A percentile compares a stretch with the other conserved stretches of the same genome.
Evolutionary conservation across 2,329 filamentous ascomycete genomes (phyloP).

Genomic region (Fusarium irregulare): DNA sequence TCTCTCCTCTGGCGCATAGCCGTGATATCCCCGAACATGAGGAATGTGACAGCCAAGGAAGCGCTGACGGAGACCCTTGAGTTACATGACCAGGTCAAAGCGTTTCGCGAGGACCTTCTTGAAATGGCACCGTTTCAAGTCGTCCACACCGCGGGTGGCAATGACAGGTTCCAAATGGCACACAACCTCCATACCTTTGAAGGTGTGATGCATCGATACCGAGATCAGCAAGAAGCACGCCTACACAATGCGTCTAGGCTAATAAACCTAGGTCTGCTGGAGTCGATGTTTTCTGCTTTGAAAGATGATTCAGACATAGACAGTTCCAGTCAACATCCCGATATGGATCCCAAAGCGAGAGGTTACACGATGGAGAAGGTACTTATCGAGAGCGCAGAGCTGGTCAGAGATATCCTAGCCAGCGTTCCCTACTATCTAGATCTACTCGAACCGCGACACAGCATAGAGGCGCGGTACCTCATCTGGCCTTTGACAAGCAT

Average conservation of each 20-base stretch:
- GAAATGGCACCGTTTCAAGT: background rate
- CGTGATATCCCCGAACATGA: background rate
- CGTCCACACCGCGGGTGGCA: background rate
- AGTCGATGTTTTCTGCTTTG: background rate
- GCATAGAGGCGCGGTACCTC: background rate
- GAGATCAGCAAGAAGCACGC: background rate
- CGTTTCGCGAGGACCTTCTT: background rate
- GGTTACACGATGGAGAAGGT: background rate
- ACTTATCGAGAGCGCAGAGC: background rate
- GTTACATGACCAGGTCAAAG: background rate
- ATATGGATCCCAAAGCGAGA: background rate
- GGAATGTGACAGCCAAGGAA: background rate
- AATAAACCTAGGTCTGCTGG: background rate
- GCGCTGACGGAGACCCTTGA: fast-evolving
- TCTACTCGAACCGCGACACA: background rate
- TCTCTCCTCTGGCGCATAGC: background rate
- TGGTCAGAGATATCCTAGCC: background rate
- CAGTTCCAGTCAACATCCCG: fast-evolving
- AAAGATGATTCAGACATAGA: background rate
- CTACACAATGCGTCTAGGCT: background rate
- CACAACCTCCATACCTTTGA: background rate
- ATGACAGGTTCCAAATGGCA: background rate
- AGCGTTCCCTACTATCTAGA: background rate
- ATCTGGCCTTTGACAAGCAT: slow-evolving; percentile 1
- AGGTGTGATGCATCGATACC: slow-evolving; percentile 3